Conservation (phyloP, 2,329 filamentous ascomycete genomes). For the Xenoacremonium recifei region DNA sequence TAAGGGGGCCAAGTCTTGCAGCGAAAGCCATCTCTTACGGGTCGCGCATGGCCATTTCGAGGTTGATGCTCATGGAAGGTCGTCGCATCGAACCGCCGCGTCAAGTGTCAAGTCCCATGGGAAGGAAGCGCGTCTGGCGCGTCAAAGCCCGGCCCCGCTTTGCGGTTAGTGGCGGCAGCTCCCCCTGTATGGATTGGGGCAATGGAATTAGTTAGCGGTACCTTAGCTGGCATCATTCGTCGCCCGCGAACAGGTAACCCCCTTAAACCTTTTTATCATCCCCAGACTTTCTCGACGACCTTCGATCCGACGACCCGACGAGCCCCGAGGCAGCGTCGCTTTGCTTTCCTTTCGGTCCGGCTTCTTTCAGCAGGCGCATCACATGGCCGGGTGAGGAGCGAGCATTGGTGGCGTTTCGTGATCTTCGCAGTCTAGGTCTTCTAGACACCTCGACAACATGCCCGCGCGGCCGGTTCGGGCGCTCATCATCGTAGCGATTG, state of each 20-base stretch:
- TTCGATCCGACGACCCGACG: background rate
- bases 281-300: no score
- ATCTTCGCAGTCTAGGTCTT: background rate
- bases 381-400: constrained; percentile 17
- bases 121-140: constrained; percentile 21
- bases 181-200: constrained; percentile 20
- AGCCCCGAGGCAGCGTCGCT: background rate
- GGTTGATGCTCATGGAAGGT: no score
- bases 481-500: constrained; percentile 67
- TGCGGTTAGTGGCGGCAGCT: no score
- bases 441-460: constrained; percentile 52
- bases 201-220: background rate
- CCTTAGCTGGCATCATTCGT: background rate
- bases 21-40: constrained; percentile 68
- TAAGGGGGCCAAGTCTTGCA: constrained; percentile 61
- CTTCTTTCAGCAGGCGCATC: background rate
- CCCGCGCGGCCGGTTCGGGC: constrained; percentile 82
- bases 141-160: constrained; percentile 10
- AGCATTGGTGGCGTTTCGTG: constrained; percentile 2
- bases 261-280: constrained; percentile 13
- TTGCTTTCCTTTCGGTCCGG: no score
- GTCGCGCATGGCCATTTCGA: no score
- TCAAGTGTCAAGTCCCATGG: no score
- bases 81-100: no score
- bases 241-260: no score